Conservation (phyloP, 371 early-diverging fungal species). For the Haplosporangium sp. region DNA sequence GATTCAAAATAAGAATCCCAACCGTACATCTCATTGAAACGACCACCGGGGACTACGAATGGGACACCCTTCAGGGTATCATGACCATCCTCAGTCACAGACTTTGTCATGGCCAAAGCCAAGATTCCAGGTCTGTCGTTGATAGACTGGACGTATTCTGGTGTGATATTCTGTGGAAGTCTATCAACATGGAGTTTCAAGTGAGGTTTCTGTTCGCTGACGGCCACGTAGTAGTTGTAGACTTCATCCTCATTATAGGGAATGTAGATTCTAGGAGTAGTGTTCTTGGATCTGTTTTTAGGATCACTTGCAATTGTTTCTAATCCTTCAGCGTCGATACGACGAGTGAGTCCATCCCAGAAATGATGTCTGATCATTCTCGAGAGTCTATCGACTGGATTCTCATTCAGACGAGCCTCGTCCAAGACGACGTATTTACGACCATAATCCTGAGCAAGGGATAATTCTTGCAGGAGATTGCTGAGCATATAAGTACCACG, state of each 20-base stretch:
- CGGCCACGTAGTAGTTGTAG: constrained; percentile 81
- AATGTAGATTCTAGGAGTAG: constrained; percentile 89
- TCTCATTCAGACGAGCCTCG: constrained; percentile 91
- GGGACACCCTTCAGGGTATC: constrained; percentile 81
- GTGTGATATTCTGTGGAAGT: constrained; percentile 89
- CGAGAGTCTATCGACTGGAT: constrained; percentile 91
- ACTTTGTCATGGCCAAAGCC: constrained; percentile 82
- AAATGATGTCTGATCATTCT: constrained; percentile 93
- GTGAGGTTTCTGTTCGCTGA: constrained; percentile 75
- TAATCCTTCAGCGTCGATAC: constrained; percentile 93
- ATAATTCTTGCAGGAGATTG: constrained; percentile 94
- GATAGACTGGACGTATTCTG: constrained; percentile 91
- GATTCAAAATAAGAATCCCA: constrained; percentile 98
- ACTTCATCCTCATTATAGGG: constrained; percentile 86
- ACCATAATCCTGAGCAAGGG: constrained; percentile 89
- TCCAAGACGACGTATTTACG: constrained; percentile 88
- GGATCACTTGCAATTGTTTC: constrained; percentile 93
- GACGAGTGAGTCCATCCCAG: constrained; percentile 94
- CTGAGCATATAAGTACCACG: constrained; percentile 96
- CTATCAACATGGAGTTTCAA: constrained; percentile 84
- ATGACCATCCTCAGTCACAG: constrained; percentile 65
- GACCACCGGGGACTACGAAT: constrained; percentile 97
- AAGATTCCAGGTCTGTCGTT: constrained; percentile 92
- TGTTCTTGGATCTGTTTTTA: constrained; percentile 88
- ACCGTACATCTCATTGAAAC: constrained; percentile 99